phyloP scores from a whole-genome alignment of 1,284 basidiomycete genomes.

The Apiotrichum veenhuisii region DNA sequence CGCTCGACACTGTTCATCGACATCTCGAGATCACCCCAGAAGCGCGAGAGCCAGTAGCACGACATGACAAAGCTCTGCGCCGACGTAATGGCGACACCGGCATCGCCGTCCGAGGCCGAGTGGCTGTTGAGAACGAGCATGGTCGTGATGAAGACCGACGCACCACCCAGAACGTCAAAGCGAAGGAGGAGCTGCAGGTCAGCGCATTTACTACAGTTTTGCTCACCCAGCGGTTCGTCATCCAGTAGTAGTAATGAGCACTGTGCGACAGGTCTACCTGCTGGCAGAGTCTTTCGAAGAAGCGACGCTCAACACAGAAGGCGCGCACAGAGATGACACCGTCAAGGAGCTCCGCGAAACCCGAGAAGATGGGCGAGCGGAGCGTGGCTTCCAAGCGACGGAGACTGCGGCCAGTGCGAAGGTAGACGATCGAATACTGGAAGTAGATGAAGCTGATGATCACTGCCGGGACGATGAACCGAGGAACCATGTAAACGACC shows the following conservation, averaged over 20 bases:
- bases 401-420: slow-evolving; percentile 66
- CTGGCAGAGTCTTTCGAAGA: slow-evolving; percentile 64
- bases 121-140: slow-evolving; percentile 68
- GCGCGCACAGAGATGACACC: slow-evolving; percentile 83
- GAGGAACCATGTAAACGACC: slow-evolving; percentile 65
- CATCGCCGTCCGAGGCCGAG: slow-evolving; percentile 63
- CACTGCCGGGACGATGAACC: slow-evolving; percentile 66
- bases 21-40: slow-evolving; percentile 50
- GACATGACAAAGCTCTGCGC: slow-evolving; percentile 48
- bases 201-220: background rate
- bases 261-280: slow-evolving; percentile 64
- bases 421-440: slow-evolving; percentile 64
- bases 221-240: slow-evolving; percentile 15
- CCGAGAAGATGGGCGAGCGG: slow-evolving; percentile 52
- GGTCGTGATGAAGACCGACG: slow-evolving; percentile 70
- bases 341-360: slow-evolving; percentile 70
- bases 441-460: slow-evolving; percentile 62
- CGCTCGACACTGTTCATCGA: slow-evolving; percentile 78
- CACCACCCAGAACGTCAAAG: slow-evolving; percentile 70
- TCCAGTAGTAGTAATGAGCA: slow-evolving; percentile 49
- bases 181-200: slow-evolving; percentile 53
- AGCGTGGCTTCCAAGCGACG: slow-evolving; percentile 64
- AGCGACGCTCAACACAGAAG: slow-evolving; percentile 75
- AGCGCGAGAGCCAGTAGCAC: slow-evolving; percentile 49
- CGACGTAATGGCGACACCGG: slow-evolving; percentile 76